Evolutionary conservation across 345 rosid genomes (phyloP), one percentile per base, ranked within the genome.

Genomic region (Sisymbrium irio): DNA sequence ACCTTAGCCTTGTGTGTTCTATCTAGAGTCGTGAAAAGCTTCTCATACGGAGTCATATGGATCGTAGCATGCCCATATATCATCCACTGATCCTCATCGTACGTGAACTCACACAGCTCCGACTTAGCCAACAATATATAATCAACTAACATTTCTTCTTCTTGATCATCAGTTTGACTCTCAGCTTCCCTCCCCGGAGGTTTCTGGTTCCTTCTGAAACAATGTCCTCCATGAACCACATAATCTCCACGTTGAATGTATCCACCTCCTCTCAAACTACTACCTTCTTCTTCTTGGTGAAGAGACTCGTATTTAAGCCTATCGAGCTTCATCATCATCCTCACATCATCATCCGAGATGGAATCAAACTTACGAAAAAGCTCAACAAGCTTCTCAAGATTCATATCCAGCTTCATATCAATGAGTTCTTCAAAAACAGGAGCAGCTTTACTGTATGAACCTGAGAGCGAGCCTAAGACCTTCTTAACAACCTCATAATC

Each of bases 1-100:
- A 72, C 69, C 55, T 72, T 62, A 19, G 69, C 54, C 19, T 51
- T 62, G 25, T 62, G 19, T 20, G 44, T 62, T 30, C 15, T 72
- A 45, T 72, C 76, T 10, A 72, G 42, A 19, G 9, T 7, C 3
- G 33, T 14, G 63, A 72, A 72, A 51, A 8, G 32, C 69, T 72
- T 72, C 45, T 53, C 76, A 30, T 63, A 11, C 1, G 76, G 76
- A 62, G 70, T 53, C 55, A 72, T 72, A 44, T 72, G 62, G 25
- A 9, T 53, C 14, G 69, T 40, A 9, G 69, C 54, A 3, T 53
- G 32, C 8, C 69, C 62, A 13, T 54, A 73, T 33, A 73, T 10
- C 70, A 54, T 64, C 77, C 77, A 73, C 46, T 44, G 18, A 6
- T 7, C 53, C 46, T 72, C 70, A 63, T 51, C 69, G 57, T 62